A percentile compares a stretch with the other conserved stretches of the same genome.
phyloP scores from a whole-genome alignment of 371 early-diverging fungal species.

The Phascolomyces articulosus region DNA sequence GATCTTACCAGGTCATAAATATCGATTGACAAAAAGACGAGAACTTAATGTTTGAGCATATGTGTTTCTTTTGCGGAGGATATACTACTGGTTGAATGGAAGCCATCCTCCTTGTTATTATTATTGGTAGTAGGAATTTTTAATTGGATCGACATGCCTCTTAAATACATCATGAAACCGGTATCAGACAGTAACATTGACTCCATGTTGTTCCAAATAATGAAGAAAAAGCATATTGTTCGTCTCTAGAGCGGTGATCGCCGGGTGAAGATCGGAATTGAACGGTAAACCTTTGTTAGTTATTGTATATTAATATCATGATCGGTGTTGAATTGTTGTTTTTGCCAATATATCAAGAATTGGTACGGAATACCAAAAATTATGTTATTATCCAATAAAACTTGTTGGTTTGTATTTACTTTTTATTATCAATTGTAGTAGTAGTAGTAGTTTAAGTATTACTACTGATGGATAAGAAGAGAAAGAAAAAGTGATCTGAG shows the following conservation, averaged over 20 bases:
- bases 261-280: slow-evolving; percentile 20
- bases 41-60: slow-evolving; percentile 12
- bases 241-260: neutral
- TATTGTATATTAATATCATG: too few relatives aligned
- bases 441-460: too few relatives aligned
- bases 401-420: too few relatives aligned
- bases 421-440: too few relatives aligned
- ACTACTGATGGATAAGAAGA: too few relatives aligned
- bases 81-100: too few relatives aligned
- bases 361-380: too few relatives aligned
- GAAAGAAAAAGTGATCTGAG: too few relatives aligned
- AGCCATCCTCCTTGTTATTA: slow-evolving; percentile 13
- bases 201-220: slow-evolving; percentile 12
- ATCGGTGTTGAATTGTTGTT: too few relatives aligned
- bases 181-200: slow-evolving; percentile 23
- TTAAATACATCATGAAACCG: slow-evolving; percentile 18
- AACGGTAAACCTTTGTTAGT: slow-evolving; percentile 15
- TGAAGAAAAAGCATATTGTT: slow-evolving; percentile 21
- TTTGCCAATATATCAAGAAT: too few relatives aligned
- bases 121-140: slow-evolving; percentile 12
- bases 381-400: neutral
- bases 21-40: slow-evolving; percentile 17
- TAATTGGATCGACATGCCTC: slow-evolving; percentile 24
- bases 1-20: slow-evolving; percentile 28
- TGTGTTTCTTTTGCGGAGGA: too few relatives aligned